Evolutionary conservation across 352 stramenopile species (phyloP).

Genomic region (Halophytophthora polymorphica): DNA sequence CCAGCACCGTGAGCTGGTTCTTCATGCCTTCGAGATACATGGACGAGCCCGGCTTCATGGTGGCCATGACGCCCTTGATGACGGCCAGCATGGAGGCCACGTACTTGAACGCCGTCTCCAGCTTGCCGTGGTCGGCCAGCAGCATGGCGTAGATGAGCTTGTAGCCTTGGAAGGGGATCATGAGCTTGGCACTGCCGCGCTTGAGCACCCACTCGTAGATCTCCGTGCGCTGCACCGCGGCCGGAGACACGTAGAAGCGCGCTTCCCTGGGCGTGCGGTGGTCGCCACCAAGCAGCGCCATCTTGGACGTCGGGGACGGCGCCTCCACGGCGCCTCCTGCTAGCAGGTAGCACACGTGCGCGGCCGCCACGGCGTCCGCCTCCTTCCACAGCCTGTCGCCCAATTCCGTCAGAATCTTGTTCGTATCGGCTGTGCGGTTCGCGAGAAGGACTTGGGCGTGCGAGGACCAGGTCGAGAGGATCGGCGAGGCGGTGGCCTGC

Average conservation of each 20-base stretch:
- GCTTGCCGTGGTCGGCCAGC: slow-evolving; percentile 77
- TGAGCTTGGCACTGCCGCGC: slow-evolving; percentile 35
- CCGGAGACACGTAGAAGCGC: slow-evolving; percentile 80
- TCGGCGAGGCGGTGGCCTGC: slow-evolving; percentile 34
- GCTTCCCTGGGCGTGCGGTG: slow-evolving; percentile 66
- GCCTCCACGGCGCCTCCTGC: slow-evolving; percentile 70
- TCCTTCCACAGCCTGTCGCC: slow-evolving; percentile 84
- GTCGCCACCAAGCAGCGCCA: slow-evolving; percentile 78
- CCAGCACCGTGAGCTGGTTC: slow-evolving; percentile 82
- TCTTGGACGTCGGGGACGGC: slow-evolving; percentile 69
- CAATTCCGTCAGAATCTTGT: slow-evolving; percentile 77
- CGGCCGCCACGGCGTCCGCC: slow-evolving; percentile 53
- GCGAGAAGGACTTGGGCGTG: slow-evolving; percentile 81
- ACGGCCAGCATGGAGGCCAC: slow-evolving; percentile 83
- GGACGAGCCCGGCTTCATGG: slow-evolving; percentile 77
- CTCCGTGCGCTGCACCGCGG: slow-evolving; percentile 78
- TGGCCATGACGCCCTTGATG: slow-evolving; percentile 67
- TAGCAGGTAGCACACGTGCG: slow-evolving; percentile 81
- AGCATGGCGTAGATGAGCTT: slow-evolving; percentile 89
- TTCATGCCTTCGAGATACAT: slow-evolving; percentile 89
- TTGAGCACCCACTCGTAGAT: slow-evolving; percentile 85
- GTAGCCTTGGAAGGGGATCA: slow-evolving; percentile 88
- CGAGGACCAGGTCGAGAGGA: slow-evolving; percentile 72
- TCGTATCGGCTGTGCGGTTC: slow-evolving; percentile 79
- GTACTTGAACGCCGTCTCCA: slow-evolving; percentile 85